These are phyloP conservation scores for Sclerotinia trifoliorum DNA, from an alignment of 2,329 filamentous ascomycete species.

Conservation along the genomic window DNA sequence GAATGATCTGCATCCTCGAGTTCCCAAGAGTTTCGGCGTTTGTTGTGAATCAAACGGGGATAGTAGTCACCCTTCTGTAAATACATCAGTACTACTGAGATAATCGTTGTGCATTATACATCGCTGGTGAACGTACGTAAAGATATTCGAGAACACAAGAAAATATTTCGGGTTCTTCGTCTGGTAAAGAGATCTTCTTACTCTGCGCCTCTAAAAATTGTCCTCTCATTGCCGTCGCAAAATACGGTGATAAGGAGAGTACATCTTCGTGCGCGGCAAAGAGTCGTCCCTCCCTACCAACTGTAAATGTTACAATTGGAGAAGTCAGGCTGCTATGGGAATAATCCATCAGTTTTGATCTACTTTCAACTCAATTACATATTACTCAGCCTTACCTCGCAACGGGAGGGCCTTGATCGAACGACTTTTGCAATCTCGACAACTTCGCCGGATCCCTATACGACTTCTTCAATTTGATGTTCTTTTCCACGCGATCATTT, in stretches of 20 bases:
- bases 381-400: slow-evolving; percentile 44
- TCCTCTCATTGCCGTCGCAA: slow-evolving; percentile 68
- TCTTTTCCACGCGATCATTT: slow-evolving; percentile 85
- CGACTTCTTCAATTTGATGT: slow-evolving; percentile 76
- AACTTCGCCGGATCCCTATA: slow-evolving; percentile 76
- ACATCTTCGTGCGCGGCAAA: slow-evolving; percentile 96
- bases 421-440: slow-evolving; percentile 81
- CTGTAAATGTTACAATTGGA: slow-evolving; percentile 82
- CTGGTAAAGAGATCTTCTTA: slow-evolving; percentile 71
- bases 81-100: slow-evolving; percentile 7
- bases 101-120: neutral
- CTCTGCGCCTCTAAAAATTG: slow-evolving; percentile 72
- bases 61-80: slow-evolving; percentile 49
- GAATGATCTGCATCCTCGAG: slow-evolving; percentile 70
- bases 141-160: slow-evolving; percentile 93
- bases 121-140: slow-evolving; percentile 51
- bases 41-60: slow-evolving; percentile 83
- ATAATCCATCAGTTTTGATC: slow-evolving; percentile 23
- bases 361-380: neutral
- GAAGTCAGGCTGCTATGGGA: slow-evolving; percentile 45
- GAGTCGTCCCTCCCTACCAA: slow-evolving; percentile 80
- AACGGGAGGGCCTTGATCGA: slow-evolving; percentile 56
- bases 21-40: slow-evolving; percentile 82
- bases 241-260: slow-evolving; percentile 80
- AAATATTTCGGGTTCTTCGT: slow-evolving; percentile 87